A percentile compares a stretch with the other conserved stretches of the same genome.
Conservation (phyloP, 805 yeast genomes). For the Isabelozyma pseudorhagii region DNA sequence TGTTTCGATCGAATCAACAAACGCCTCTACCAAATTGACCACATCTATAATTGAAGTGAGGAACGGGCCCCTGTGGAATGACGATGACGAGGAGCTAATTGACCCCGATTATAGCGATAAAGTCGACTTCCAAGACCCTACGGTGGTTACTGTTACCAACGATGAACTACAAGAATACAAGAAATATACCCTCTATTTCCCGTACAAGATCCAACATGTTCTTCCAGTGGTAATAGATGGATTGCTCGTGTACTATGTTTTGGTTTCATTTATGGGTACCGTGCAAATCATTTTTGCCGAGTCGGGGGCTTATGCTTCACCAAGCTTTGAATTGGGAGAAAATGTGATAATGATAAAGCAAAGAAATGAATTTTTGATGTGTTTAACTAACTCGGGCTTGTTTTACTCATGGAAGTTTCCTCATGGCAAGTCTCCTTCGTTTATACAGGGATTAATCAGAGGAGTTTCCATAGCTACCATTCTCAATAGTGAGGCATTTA, state of each 20-base stretch:
- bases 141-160: slow-evolving; percentile 44
- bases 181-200: slow-evolving; percentile 37
- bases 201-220: slow-evolving; percentile 50
- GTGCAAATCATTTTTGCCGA: slow-evolving; percentile 42
- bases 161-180: slow-evolving; percentile 27
- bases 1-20: not conserved
- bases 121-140: slow-evolving; percentile 46
- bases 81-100: slow-evolving; percentile 33
- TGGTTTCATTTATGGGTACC: slow-evolving; percentile 59
- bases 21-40: slow-evolving; percentile 11
- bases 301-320: slow-evolving; percentile 44
- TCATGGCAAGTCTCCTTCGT: slow-evolving; percentile 1
- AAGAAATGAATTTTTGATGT: slow-evolving; percentile 29
- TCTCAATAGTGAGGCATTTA: slow-evolving; percentile 31
- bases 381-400: slow-evolving; percentile 50
- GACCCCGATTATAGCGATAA: slow-evolving; percentile 31
- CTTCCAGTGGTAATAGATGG: slow-evolving; percentile 31
- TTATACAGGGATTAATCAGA: slow-evolving; percentile 27
- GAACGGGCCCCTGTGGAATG: slow-evolving; percentile 41
- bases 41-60: slow-evolving; percentile 37
- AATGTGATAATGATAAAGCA: slow-evolving; percentile 39
- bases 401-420: slow-evolving; percentile 51
- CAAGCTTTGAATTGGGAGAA: slow-evolving; percentile 52
- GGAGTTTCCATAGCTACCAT: slow-evolving; percentile 54
- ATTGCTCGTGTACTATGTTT: slow-evolving; percentile 42